phyloP scores from a whole-genome alignment of 2,329 filamentous ascomycete genomes.

The Neofusicoccum kwambonambiense region DNA sequence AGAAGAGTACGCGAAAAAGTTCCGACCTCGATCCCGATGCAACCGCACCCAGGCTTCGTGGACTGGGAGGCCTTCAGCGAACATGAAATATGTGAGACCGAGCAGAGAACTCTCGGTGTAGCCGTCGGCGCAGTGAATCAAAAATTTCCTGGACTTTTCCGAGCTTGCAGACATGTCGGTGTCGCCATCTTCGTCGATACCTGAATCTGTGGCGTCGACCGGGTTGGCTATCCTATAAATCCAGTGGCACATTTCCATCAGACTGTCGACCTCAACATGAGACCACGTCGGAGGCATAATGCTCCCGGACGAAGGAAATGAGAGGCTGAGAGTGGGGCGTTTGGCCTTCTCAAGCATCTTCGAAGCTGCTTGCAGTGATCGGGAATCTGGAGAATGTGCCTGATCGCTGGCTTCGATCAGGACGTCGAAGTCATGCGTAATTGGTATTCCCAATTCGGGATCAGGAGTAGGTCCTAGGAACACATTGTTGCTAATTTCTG shows the following conservation, averaged over 20 bases:
- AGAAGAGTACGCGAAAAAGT: conserved; percentile 94
- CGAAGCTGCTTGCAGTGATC: conserved; percentile 63
- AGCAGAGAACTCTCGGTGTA: conserved; percentile 94
- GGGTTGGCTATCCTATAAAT: conserved; percentile 72
- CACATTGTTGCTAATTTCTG: conserved; percentile 85
- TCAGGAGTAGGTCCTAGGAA: conserved; percentile 88
- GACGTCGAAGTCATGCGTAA: conserved; percentile 69
- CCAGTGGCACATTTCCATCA: conserved; percentile 86
- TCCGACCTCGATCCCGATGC: conserved; percentile 76
- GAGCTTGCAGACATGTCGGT: conserved; percentile 47
- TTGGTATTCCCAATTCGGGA: conserved; percentile 47
- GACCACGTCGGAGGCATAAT: conserved; percentile 83
- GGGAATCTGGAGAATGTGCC: conserved; percentile 70
- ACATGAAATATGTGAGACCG: conserved; percentile 89
- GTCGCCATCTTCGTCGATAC: conserved; percentile 42
- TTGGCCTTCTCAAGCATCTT: conserved; percentile 51
- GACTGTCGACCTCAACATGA: conserved; percentile 76
- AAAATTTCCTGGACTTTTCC: conserved; percentile 61
- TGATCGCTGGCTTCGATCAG: conserved; percentile 87
- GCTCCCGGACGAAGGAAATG: conserved; percentile 94
- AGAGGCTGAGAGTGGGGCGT: conserved; percentile 57
- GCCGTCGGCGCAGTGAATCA: conserved; percentile 92
- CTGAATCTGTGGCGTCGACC: conserved; percentile 46
- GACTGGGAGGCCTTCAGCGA: conserved; percentile 75
- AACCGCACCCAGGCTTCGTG: conserved; percentile 85